Evolutionary conservation across 116 monocot genomes (phyloP), one percentile per base, ranked within the genome.

Genomic region (Phalaenopsis hybrid): DNA sequence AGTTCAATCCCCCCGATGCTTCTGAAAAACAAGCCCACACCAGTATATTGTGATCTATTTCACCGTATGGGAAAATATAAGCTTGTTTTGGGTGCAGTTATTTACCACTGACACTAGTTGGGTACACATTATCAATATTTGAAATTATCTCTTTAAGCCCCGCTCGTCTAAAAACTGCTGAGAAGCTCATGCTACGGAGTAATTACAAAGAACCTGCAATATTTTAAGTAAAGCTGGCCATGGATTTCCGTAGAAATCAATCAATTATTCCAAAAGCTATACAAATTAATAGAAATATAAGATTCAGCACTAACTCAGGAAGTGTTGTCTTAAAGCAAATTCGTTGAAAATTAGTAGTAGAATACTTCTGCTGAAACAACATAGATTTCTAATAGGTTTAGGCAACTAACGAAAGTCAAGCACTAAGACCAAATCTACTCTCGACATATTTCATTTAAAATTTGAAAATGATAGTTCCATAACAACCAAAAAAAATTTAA

Each of bases 141-240:
- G 89, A 87, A 79, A 90, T 57, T 23, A 90, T 61, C 5, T 96
- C 94, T 74, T 82, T 92, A 1, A 96, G 92, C 23, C 80, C 83
- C 33, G 84, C 84, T 77, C 89, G 82, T 74, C 90, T 75, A 81
- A 85, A 96, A 61, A 93, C 73, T 63, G 85, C 49, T 57, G 88
- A 84, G 46, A 95, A 51, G 77, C 76, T 82, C 86, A 73, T 58
- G 41, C 20, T 75, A 51, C 49, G 52, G 51, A 77, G 1, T n/a
- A 75, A 9, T 31, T 18, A 75, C 44, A 46, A 75, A 46, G 75
- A 75, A n/a, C 45, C 75, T 37, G 72, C 20, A 5, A 45, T 20
- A 44, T 20, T 75, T 45, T 46, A 18, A 75, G 45, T n/a, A 75
- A 18, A 44, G 43, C 43, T 10, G 41, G 31, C 75, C 75, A 46